Evolutionary conservation across 2,329 filamentous ascomycete species (phyloP), one percentile per base, ranked within the genome.

Genomic region (Exophiala mesophila): DNA sequence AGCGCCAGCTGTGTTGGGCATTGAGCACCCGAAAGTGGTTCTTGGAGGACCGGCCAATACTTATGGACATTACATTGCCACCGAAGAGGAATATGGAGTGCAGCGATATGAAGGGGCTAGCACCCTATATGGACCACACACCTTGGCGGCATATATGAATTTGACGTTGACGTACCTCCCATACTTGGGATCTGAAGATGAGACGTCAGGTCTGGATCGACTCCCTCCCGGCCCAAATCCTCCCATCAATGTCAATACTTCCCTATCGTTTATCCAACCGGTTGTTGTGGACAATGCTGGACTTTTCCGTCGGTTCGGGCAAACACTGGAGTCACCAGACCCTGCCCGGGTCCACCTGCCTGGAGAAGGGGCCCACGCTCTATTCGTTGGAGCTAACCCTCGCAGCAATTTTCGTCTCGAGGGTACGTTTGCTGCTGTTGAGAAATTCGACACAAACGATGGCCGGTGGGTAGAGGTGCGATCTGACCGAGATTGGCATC

Each of bases 91-190:
- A 63, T 94, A 92, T 61, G 67, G 69, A 9, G 71, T 92, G 33
- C 90, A 96, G 66, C 82, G 90, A 7, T 96, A 96, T 65, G 90
- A 97, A 67, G 90, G 89, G n/a, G 90, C 87, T 0, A 90, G 85
- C 5, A 97, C 90, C 0, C 77, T 97, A 2, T 92, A 85, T 61
- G 90, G 90, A 0, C 84, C 77, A 2, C 80, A 88, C 62, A 86
- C 88, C 1, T 74, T 96, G 8, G 78, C 84, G 24, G 90, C 88
- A 1, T 92, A 92, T 67, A 85, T 96, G 67, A 89, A 94, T 62
- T 72, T 90, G 31, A 89, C 87, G 0, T 70, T 88, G n/a, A 76
- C 73, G 1, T 79, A 83, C 60, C 76, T 92, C 3, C 74, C 73
- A 12, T 83, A 82, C 60, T 76, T 94, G 3, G 70, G 50, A n/a